Evolutionary conservation across 345 rosid species (phyloP), one percentile per base, ranked within the genome.

Genomic region (Populus nigra): DNA sequence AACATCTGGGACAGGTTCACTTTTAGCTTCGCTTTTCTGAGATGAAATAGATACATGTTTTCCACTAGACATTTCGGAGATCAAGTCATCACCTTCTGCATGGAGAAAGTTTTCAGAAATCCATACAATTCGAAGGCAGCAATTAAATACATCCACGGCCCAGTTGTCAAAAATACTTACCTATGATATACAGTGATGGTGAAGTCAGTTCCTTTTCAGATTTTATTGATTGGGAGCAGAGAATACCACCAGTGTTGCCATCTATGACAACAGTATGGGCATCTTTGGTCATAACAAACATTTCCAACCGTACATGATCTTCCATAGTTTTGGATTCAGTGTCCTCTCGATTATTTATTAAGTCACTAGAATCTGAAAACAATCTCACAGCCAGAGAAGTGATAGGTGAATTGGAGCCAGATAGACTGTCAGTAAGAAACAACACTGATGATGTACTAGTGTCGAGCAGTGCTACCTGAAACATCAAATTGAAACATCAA

Each of bases 401-500:
- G 75, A 95, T 84, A 13, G 93, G 93, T 66, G 86, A 85, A 72
- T 77, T 84, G 9, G 92, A 77, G 50, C 78, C 78, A 62, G 91
- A 85, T 68, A 89, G 49, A 81, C 88, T 85, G 74, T 92, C 86
- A n/a, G 90, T 86, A 83, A 90, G 73, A 78, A 86, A 93, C 70
- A 92, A 68, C 61, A 90, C 83, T 74, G 97, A 89, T 23, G 77
- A 83, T 61, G 89, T 35, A 83, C 78, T 81, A 78, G 82, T 85
- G 85, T 92, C 93, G 20, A 95, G 92, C 89, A 93, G 72, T 69
- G 93, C 93, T 61, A 91, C 98, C 99, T 96, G 93, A 79, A 89
- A 87, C 69, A 76, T 49, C 59, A 69, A 61, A 70, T 43, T 72
- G 17, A 29, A 59, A 63, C 3, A 36, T 70, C 45, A 68, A 43